Percentiles rank a stretch among this genome's conserved stretches.
These are phyloP conservation scores for Tephrocybe sp. DNA, from an alignment of 768 basidiomycete genomes.

Conservation along the genomic window DNA sequence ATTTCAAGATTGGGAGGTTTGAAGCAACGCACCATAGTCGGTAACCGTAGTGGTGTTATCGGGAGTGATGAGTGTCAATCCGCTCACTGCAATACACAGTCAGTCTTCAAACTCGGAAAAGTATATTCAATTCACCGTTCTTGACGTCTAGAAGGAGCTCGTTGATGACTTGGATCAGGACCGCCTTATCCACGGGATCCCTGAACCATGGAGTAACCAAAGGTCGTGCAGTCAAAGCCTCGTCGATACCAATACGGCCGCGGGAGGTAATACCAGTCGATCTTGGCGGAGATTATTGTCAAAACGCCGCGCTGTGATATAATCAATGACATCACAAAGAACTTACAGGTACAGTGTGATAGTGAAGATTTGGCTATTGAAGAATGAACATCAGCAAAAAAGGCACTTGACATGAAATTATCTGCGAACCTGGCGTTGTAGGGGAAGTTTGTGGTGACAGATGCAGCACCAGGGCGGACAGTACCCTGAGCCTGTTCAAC, in stretches of 20 bases:
- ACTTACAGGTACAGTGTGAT: constrained; percentile 59
- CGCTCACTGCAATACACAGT: constrained; percentile 34
- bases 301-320: not conserved
- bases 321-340: not conserved
- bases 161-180: constrained; percentile 47
- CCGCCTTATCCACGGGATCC: constrained; percentile 53
- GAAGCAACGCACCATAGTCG: constrained; percentile 40
- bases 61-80: constrained; percentile 55
- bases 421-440: constrained; percentile 42
- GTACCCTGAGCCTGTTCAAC: constrained; percentile 57
- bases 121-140: constrained; percentile 31
- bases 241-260: constrained; percentile 59
- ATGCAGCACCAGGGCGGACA: constrained; percentile 57
- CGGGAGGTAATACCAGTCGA: constrained; percentile 60
- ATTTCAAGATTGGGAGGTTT: not conserved
- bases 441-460: constrained; percentile 43
- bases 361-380: constrained; percentile 49
- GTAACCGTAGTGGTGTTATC: constrained; percentile 55
- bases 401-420: not conserved
- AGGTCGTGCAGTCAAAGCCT: constrained; percentile 44
- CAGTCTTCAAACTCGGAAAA: constrained; percentile 1
- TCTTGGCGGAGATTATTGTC: constrained; percentile 24
- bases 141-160: constrained; percentile 43
- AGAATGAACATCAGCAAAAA: not conserved
- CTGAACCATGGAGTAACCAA: constrained; percentile 57